Evolutionary conservation across 2,329 filamentous ascomycete species (phyloP).

Genomic region (Cytospora piceicola): DNA sequence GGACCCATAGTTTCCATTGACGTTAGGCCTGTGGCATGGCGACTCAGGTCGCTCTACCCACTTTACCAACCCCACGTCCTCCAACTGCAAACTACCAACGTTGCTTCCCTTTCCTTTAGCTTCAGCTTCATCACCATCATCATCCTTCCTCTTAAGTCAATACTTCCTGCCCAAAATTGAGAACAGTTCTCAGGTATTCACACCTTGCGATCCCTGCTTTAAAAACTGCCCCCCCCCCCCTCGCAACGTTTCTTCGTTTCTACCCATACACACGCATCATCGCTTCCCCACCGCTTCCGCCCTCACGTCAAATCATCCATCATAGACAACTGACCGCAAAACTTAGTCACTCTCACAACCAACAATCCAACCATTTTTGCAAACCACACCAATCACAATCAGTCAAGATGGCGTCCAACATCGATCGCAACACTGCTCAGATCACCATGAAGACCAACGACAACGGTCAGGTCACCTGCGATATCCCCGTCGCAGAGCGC

Average conservation of each 20-base stretch:
- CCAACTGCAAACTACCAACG: conserved; percentile 20
- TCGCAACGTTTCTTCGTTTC: not conserved
- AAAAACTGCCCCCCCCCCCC: not conserved
- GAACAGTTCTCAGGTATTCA: conserved; percentile 4
- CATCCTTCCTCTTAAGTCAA: not conserved
- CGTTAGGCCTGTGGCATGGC: conserved; percentile 6
- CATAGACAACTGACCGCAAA: conserved; percentile 20
- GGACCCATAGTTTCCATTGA: not conserved
- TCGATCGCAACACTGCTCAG: conserved; percentile 36
- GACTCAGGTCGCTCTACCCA: conserved; percentile 19
- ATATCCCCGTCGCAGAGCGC: conserved; percentile 84
- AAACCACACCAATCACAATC: conserved; percentile 5
- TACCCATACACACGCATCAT: not conserved
- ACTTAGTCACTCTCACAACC: not conserved
- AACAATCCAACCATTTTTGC: conserved; percentile 32
- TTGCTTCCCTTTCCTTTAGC: conserved; percentile 11
- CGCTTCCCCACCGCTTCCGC: not conserved
- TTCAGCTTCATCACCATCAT: conserved; percentile 15
- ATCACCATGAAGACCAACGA: conserved; percentile 59
- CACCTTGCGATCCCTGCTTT: not conserved
- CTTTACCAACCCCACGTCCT: conserved; percentile 21
- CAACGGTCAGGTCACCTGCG: conserved; percentile 53
- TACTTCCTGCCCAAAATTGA: conserved; percentile 3
- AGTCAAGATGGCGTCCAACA: conserved; percentile 38
- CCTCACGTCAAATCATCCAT: not conserved